Evolutionary conservation across 495 filamentous ascomycete species (phyloP).

Genomic region (Penicillium daleae): DNA sequence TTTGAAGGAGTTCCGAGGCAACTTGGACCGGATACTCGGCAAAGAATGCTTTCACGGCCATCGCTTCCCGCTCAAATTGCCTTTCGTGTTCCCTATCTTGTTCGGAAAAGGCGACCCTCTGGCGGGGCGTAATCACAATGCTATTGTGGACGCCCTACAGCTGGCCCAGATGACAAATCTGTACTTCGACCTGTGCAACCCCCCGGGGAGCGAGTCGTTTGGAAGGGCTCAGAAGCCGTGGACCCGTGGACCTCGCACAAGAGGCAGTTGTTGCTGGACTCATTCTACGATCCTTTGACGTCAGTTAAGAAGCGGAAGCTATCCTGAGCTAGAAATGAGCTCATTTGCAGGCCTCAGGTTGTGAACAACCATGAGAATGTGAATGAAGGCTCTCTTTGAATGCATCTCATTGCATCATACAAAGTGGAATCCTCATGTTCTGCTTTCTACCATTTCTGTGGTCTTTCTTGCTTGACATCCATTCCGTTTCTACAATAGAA

Average conservation of each 20-base stretch:
- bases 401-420: too few relatives aligned
- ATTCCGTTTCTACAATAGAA: too few relatives aligned
- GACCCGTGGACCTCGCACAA: neutral
- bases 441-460: too few relatives aligned
- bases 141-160: neutral
- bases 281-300: neutral
- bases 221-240: slow-evolving; percentile 10
- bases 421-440: too few relatives aligned
- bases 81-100: slow-evolving; percentile 8
- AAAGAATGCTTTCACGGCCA: neutral
- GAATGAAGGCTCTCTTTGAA: too few relatives aligned
- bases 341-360: too few relatives aligned
- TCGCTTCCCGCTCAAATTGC: slow-evolving; percentile 4
- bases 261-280: neutral
- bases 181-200: slow-evolving; percentile 3
- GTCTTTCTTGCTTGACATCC: too few relatives aligned
- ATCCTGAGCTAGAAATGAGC: too few relatives aligned
- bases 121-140: neutral
- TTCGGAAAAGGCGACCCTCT: neutral
- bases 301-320: too few relatives aligned
- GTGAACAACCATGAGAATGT: too few relatives aligned
- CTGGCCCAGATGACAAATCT: slow-evolving; percentile 3
- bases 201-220: slow-evolving; percentile 1
- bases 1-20: neutral
- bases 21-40: slow-evolving; percentile 4